Conservation (phyloP, 805 yeast species). For the Isabelozyma heimii region DNA sequence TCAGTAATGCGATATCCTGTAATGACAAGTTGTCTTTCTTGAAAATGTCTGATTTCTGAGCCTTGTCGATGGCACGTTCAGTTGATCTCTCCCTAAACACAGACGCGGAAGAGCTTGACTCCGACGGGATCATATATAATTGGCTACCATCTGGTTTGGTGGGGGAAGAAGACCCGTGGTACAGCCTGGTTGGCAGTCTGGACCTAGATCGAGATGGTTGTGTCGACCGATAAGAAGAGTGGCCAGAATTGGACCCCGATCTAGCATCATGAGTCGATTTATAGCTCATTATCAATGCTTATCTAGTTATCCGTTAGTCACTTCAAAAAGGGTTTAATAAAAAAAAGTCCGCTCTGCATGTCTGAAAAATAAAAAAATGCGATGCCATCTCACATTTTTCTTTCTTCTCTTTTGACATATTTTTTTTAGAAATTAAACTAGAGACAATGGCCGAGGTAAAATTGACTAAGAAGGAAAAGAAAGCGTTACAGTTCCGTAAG, state of each 20-base stretch:
- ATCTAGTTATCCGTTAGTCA: no score
- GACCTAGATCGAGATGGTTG: slow-evolving; percentile 9
- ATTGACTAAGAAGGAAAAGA: slow-evolving; percentile 63
- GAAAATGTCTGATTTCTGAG: slow-evolving; percentile 12
- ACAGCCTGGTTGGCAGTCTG: slow-evolving; percentile 14
- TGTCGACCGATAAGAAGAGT: background rate
- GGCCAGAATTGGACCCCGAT: background rate
- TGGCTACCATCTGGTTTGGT: background rate
- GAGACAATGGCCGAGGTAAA: slow-evolving; percentile 24
- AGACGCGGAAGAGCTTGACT: background rate
- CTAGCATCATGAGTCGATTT: background rate
- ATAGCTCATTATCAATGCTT: background rate
- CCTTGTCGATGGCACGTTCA: slow-evolving; percentile 12
- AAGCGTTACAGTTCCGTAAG: slow-evolving; percentile 57
- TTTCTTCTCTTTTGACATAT: background rate
- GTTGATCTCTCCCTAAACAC: slow-evolving; percentile 15
- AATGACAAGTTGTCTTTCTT: slow-evolving; percentile 10
- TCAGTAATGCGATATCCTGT: slow-evolving; percentile 14
- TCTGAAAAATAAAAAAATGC: background rate
- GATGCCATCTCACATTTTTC: background rate
- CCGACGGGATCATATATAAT: background rate
- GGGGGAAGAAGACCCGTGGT: background rate
- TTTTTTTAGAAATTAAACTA: background rate
- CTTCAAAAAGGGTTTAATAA: no score
- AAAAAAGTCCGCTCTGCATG: background rate